Evolutionary conservation across 257 asterid species (phyloP).

Genomic region (Penstemon davidsonii): DNA sequence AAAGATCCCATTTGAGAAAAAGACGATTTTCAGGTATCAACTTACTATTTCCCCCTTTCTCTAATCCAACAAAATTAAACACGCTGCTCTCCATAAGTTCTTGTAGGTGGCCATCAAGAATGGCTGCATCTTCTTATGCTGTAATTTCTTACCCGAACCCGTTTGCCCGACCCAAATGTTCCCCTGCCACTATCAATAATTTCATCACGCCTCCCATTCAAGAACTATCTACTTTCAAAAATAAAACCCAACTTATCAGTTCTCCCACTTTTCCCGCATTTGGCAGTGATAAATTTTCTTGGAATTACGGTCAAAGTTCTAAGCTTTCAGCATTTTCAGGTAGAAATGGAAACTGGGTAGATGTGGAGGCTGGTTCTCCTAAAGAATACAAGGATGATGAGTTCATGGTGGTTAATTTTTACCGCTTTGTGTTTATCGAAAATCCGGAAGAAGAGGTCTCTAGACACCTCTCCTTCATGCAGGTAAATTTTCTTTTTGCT

Average conservation of each 20-base stretch:
- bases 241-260: conserved; percentile 31
- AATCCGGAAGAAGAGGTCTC: conserved; percentile 70
- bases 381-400: conserved; percentile 41
- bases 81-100: not conserved
- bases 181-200: conserved; percentile 13
- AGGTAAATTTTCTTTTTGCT: conserved; percentile 42
- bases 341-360: conserved; percentile 40
- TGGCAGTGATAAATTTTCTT: conserved; percentile 18
- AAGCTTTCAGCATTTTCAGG: conserved; percentile 41
- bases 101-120: conserved; percentile 24
- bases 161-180: conserved; percentile 29
- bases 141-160: conserved; percentile 31
- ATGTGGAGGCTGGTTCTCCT: conserved; percentile 34
- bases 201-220: conserved; percentile 20
- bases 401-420: conserved; percentile 83
- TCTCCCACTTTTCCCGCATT: conserved; percentile 19
- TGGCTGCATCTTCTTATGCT: conserved; percentile 37
- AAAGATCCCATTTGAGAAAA: no score
- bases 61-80: conserved; percentile 20
- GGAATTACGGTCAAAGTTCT: conserved; percentile 32
- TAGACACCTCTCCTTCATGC: conserved; percentile 79
- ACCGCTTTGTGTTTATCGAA: conserved; percentile 57
- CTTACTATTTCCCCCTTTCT: not conserved
- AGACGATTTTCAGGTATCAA: no score
- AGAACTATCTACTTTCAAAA: conserved; percentile 14